Conservation (phyloP, 1,284 basidiomycete genomes). For the Pseudozyma pruni region DNA sequence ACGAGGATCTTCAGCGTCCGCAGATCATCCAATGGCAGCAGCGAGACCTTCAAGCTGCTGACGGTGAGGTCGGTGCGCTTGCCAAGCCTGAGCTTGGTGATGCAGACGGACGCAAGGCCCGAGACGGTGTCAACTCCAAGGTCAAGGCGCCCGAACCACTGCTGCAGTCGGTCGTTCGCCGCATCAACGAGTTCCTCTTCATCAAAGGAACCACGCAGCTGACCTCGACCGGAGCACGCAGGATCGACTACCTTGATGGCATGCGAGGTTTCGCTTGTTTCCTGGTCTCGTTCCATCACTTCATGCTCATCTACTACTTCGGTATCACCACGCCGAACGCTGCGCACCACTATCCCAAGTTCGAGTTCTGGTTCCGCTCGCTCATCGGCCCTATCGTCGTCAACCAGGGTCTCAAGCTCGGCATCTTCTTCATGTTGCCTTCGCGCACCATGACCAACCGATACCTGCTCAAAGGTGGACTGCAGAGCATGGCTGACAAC, state of each 20-base stretch:
- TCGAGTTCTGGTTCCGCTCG: conserved; percentile 57
- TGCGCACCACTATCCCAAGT: conserved; percentile 49
- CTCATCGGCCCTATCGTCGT: conserved; percentile 52
- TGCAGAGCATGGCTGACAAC: conserved; percentile 54
- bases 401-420: conserved; percentile 58
- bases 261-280: conserved; percentile 61
- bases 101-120: conserved; percentile 33
- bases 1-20: conserved; percentile 38
- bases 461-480: conserved; percentile 55
- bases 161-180: conserved; percentile 19
- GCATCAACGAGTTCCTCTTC: conserved; percentile 42
- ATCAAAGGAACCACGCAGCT: conserved; percentile 45
- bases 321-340: conserved; percentile 43
- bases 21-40: conserved; percentile 58
- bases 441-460: conserved; percentile 59
- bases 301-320: conserved; percentile 61
- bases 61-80: conserved; percentile 48
- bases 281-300: conserved; percentile 62
- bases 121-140: conserved; percentile 24
- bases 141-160: conserved; percentile 40
- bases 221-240: conserved; percentile 52
- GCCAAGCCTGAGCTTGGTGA: conserved; percentile 51
- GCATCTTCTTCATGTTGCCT: conserved; percentile 61
- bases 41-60: conserved; percentile 41
- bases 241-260: conserved; percentile 62